Conservation (phyloP, 768 basidiomycete genomes). For the Suillus variegatus region DNA sequence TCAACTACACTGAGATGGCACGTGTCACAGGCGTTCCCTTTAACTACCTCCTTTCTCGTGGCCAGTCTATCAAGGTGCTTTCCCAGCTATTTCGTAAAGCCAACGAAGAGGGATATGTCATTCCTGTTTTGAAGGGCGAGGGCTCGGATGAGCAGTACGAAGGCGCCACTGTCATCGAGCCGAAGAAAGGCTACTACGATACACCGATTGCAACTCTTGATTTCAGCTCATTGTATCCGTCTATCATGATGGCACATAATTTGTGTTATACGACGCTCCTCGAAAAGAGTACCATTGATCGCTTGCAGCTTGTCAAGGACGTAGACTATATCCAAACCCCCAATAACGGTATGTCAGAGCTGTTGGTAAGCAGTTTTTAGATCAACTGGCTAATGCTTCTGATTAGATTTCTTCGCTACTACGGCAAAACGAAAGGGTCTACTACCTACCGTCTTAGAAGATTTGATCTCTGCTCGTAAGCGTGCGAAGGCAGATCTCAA, state of each 20-base stretch:
- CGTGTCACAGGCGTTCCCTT: slow-evolving; percentile 99
- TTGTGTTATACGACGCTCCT: slow-evolving; percentile 97
- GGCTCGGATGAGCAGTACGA: slow-evolving; percentile 97
- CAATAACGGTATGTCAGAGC: slow-evolving; percentile 73
- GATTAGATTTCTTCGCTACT: slow-evolving; percentile 81
- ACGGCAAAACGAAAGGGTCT: slow-evolving; percentile 79
- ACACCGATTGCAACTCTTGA: slow-evolving; percentile 96
- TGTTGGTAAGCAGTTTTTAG: neutral
- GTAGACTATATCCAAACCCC: slow-evolving; percentile 94
- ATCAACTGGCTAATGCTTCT: neutral
- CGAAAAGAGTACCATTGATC: slow-evolving; percentile 75
- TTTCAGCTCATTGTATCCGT: slow-evolving; percentile 98
- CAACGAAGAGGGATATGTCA: slow-evolving; percentile 86
- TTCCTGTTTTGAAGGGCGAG: slow-evolving; percentile 85
- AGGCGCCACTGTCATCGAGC: slow-evolving; percentile 98
- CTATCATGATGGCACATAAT: slow-evolving; percentile 99
- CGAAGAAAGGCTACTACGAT: slow-evolving; percentile 94
- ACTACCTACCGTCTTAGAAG: slow-evolving; percentile 89
- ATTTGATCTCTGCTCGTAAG: slow-evolving; percentile 91
- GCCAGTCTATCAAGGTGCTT: slow-evolving; percentile 98
- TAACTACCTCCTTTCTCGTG: slow-evolving; percentile 90
- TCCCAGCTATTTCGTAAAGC: slow-evolving; percentile 95
- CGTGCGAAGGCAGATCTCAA: slow-evolving; percentile 95
- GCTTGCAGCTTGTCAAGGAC: slow-evolving; percentile 76
- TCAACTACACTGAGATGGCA: slow-evolving; percentile 99